Evolutionary conservation across 768 basidiomycete species (phyloP).

Genomic region (Lactarius deliciosus): DNA sequence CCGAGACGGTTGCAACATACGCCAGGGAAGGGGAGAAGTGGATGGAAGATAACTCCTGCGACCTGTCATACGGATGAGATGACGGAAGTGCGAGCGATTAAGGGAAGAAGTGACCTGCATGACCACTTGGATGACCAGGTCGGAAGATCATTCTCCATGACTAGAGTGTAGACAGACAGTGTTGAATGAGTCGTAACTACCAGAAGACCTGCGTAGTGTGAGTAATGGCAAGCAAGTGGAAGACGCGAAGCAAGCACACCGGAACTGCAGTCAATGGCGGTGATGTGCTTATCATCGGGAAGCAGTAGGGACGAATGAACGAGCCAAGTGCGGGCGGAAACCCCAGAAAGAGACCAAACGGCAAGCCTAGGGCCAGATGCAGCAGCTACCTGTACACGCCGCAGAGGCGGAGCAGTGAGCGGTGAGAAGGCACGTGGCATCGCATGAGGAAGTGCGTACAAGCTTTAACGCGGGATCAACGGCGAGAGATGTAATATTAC

Average conservation of each 20-base stretch:
- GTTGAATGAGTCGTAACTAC: conserved; percentile 61
- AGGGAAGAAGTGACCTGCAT: conserved; percentile 45
- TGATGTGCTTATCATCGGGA: conserved; percentile 52
- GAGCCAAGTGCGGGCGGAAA: conserved; percentile 64
- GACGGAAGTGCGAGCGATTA: conserved; percentile 3
- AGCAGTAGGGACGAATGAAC: conserved; percentile 81
- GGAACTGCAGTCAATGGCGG: conserved; percentile 69
- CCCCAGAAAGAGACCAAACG: conserved; percentile 74
- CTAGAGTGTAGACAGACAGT: conserved; percentile 73
- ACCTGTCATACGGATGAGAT: conserved; percentile 38
- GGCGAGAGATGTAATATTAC: conserved; percentile 55
- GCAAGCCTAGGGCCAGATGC: conserved; percentile 67
- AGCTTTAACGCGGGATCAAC: conserved; percentile 81
- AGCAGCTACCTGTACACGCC: conserved; percentile 60
- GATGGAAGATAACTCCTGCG: conserved; percentile 49
- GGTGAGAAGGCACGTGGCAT: conserved; percentile 7
- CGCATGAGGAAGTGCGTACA: conserved; percentile 46
- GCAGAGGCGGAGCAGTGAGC: background rate
- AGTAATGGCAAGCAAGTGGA: conserved; percentile 33
- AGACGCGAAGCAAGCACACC: conserved; percentile 44
- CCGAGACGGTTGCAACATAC: conserved; percentile 65
- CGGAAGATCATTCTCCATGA: conserved; percentile 77
- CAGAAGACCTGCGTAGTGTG: conserved; percentile 58
- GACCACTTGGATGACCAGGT: conserved; percentile 85
- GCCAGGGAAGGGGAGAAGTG: conserved; percentile 76